These are phyloP conservation scores for Kuraishia ogatae DNA, from an alignment of 805 yeast species.

Conservation along the genomic window DNA sequence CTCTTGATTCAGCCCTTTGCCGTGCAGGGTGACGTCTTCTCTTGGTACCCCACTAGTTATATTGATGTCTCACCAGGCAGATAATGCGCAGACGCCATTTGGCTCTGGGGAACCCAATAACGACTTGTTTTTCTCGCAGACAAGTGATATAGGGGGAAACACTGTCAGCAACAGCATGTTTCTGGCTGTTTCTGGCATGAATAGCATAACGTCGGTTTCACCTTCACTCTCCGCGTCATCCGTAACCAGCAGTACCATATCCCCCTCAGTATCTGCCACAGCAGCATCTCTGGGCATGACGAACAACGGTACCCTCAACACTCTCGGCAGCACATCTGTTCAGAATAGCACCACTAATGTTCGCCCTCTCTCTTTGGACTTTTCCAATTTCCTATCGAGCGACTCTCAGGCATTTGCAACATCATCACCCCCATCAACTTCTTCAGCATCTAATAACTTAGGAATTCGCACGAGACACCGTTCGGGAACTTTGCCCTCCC, in stretches of 20 bases:
- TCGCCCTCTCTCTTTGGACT: not conserved
- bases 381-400: constrained; percentile 1
- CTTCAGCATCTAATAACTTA: constrained; percentile 12
- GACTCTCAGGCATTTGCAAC: not conserved
- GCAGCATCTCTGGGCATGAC: not conserved
- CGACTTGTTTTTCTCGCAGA: not conserved
- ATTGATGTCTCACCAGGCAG: not conserved
- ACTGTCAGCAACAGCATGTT: not conserved
- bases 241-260: not conserved
- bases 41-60: too few species aligned
- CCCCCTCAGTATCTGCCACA: not conserved
- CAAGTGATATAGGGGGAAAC: not conserved
- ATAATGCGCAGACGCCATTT: not conserved
- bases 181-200: not conserved
- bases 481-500: constrained; percentile 73
- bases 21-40: too few species aligned
- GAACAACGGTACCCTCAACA: not conserved
- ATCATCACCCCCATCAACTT: not conserved
- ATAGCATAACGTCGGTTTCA: not conserved
- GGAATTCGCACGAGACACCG: constrained; percentile 52
- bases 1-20: not conserved
- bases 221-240: not conserved
- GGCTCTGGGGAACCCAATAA: not conserved
- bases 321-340: not conserved
- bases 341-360: not conserved